A percentile compares a stretch with the other conserved stretches of the same genome.
Conservation (phyloP, 257 asterid genomes). For the Solanum arcanum region DNA sequence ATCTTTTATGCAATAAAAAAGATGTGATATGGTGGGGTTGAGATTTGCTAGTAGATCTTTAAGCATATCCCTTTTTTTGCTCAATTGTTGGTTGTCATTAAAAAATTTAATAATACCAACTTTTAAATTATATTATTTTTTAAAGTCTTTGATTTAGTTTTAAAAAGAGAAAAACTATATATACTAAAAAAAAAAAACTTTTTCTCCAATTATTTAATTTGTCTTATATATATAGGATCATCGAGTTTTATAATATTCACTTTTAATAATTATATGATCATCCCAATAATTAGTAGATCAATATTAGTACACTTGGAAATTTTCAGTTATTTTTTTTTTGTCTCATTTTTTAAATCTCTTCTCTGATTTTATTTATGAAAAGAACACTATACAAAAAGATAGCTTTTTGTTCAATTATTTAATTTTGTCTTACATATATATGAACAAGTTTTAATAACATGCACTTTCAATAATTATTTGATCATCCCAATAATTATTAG, state of each 20-base stretch:
- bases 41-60: conserved; percentile 2
- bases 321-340: neutral
- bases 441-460: neutral
- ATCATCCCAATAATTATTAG: neutral
- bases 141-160: neutral
- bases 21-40: neutral
- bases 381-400: neutral
- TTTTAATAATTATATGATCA: neutral
- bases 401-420: neutral
- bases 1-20: neutral
- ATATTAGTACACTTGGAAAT: neutral
- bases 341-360: neutral
- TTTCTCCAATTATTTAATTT: neutral
- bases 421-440: neutral
- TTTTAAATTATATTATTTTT: neutral
- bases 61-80: conserved; percentile 6
- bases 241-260: neutral
- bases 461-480: neutral
- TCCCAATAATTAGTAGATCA: neutral
- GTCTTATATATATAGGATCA: neutral
- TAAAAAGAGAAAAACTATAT: neutral
- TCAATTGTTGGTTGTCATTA: conserved; percentile 4
- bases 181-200: neutral
- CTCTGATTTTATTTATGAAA: neutral
- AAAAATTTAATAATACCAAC: neutral